Conservation (phyloP, 208 protist species). For the Acanthamoeba culbertsoni region DNA sequence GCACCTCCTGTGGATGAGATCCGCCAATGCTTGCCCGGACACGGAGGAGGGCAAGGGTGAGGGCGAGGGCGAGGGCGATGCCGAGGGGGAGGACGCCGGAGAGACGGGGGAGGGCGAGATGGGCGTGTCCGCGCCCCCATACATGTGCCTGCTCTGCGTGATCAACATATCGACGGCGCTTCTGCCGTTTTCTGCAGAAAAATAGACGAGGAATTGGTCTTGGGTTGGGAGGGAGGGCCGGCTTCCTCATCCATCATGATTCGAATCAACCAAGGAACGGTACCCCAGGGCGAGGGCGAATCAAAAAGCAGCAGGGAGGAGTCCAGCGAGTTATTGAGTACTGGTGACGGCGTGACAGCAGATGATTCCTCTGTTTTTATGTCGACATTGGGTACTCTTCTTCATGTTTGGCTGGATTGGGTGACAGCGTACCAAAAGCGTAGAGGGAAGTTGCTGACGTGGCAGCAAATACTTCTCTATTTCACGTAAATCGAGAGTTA, state of each 20-base stretch:
- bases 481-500: not conserved
- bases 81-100: not conserved
- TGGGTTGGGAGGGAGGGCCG: not conserved
- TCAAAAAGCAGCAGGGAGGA: not conserved
- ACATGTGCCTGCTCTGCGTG: no score
- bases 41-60: not conserved
- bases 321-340: not conserved
- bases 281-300: not conserved
- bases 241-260: no score
- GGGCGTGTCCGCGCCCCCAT: not conserved
- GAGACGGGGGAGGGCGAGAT: not conserved
- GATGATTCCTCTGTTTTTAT: not conserved
- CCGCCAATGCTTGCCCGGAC: not conserved
- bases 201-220: not conserved
- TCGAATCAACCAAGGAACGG: not conserved
- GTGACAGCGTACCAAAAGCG: not conserved
- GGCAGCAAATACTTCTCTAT: not conserved
- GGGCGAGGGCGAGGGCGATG: not conserved
- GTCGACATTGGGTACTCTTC: not conserved
- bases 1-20: not conserved
- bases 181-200: no score
- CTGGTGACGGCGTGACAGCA: not conserved
- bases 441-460: not conserved
- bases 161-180: no score
- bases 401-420: no score